Evolutionary conservation across 2,329 filamentous ascomycete species (phyloP).

Genomic region (Helicocarpus griseus): DNA sequence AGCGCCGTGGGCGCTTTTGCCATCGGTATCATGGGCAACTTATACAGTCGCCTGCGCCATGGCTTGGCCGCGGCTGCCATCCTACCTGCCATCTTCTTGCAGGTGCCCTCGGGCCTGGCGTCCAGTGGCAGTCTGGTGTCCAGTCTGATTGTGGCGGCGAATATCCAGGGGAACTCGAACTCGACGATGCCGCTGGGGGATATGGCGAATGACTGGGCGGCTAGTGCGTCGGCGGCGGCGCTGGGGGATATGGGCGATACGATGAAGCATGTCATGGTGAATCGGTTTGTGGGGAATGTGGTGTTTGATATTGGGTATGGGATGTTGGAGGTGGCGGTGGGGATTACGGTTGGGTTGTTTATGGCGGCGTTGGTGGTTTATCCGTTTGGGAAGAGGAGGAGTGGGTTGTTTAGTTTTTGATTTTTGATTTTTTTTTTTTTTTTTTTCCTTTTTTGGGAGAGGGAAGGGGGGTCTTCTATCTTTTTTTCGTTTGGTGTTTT

Average conservation of each 20-base stretch:
- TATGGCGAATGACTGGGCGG: constrained; percentile 2
- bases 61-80: constrained; percentile 76
- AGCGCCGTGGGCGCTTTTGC: constrained; percentile 69
- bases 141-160: constrained; percentile 36
- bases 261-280: constrained; percentile 23
- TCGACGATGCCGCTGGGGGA: constrained; percentile 8
- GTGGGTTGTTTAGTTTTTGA: constrained; percentile 37
- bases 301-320: constrained; percentile 37
- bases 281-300: constrained; percentile 19
- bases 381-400: constrained; percentile 37
- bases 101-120: constrained; percentile 51
- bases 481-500: not conserved
- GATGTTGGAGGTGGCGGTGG: constrained; percentile 40
- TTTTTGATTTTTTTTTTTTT: constrained; percentile 1
- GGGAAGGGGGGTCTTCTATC: not conserved
- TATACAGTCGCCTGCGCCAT: constrained; percentile 63
- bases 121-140: constrained; percentile 48
- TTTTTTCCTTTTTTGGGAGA: not conserved
- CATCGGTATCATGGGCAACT: constrained; percentile 67
- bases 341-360: constrained; percentile 39
- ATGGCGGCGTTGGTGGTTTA: constrained; percentile 38
- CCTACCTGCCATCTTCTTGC: constrained; percentile 73
- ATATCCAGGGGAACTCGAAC: constrained; percentile 3
- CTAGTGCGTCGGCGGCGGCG: constrained; percentile 7
- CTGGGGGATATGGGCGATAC: not conserved